Conservation (phyloP, 331 rosid genomes). For the Ulmus americana region DNA sequence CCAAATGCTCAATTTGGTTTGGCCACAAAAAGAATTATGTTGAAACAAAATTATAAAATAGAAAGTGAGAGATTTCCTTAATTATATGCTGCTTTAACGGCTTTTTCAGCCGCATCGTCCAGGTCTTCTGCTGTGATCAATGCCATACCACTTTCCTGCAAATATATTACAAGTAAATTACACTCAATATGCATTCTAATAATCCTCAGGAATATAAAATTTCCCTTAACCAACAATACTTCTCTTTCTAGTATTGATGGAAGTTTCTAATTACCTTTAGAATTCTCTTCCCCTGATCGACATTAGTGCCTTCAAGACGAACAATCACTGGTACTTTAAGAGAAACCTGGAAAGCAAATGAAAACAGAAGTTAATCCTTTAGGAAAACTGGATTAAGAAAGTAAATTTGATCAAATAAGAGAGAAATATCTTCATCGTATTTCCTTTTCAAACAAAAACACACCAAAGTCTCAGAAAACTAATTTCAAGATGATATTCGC, state of each 20-base stretch:
- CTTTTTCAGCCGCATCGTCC: constrained; percentile 96
- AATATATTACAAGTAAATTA: constrained; percentile 8
- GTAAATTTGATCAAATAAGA: background rate
- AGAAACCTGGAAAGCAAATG: constrained; percentile 47
- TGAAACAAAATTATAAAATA: constrained; percentile 17
- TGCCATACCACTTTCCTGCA: constrained; percentile 90
- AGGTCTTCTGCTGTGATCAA: constrained; percentile 92
- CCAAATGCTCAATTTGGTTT: constrained; percentile 12
- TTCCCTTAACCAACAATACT: background rate
- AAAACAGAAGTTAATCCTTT: constrained; percentile 16
- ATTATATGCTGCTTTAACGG: constrained; percentile 66
- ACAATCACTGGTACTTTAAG: constrained; percentile 91
- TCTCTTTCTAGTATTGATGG: constrained; percentile 1
- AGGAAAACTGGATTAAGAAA: background rate
- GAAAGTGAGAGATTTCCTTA: constrained; percentile 33
- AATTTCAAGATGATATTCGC: background rate
- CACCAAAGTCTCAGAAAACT: background rate
- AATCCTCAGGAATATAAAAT: constrained; percentile 1
- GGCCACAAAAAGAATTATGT: constrained; percentile 24
- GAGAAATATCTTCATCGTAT: background rate
- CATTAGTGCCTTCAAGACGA: constrained; percentile 98
- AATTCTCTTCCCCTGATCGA: constrained; percentile 88
- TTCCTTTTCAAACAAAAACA: background rate
- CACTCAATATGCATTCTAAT: background rate
- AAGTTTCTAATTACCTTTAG: constrained; percentile 61